Conservation (phyloP, 2,329 filamentous ascomycete species). For the Fusarium sp. region DNA sequence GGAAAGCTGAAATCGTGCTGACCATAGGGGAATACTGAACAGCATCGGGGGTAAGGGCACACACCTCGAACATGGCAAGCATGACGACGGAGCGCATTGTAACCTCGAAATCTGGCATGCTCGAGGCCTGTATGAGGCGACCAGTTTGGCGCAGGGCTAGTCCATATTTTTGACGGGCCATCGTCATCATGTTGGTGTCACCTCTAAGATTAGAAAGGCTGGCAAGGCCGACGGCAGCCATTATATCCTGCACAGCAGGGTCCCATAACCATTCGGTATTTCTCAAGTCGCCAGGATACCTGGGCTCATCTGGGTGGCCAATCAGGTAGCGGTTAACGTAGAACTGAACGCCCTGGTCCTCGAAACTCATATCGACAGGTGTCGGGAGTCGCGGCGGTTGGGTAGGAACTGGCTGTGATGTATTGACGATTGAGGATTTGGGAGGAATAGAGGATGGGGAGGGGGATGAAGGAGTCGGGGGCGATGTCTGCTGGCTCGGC, state of each 20-base stretch:
- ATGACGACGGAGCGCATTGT: conserved; percentile 66
- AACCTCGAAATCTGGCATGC: conserved; percentile 55
- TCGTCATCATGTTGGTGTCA: conserved; percentile 59
- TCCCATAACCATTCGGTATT: conserved; percentile 54
- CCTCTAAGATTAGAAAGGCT: conserved; percentile 67
- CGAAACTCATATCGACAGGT: conserved; percentile 57
- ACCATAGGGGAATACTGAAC: conserved; percentile 16
- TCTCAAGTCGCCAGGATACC: conserved; percentile 53
- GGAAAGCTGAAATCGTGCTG: conserved; percentile 26
- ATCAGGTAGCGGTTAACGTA: conserved; percentile 65
- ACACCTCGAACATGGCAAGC: conserved; percentile 72
- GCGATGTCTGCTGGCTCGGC: conserved; percentile 24
- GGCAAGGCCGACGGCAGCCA: conserved; percentile 69
- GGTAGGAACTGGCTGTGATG: background rate
- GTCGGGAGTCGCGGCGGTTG: conserved; percentile 36
- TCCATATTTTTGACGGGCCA: conserved; percentile 66
- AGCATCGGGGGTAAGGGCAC: conserved; percentile 32
- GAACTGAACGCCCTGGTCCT: conserved; percentile 64
- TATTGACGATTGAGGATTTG: conserved; percentile 6
- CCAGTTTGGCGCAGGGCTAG: conserved; percentile 63
- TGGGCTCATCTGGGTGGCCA: conserved; percentile 64
- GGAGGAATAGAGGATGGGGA: conserved; percentile 24
- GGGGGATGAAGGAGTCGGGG: conserved; percentile 39
- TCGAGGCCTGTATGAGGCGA: conserved; percentile 54
- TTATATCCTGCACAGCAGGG: conserved; percentile 60